Conservation (phyloP, 805 yeast genomes). For the Komagataella pseudopastoris region DNA sequence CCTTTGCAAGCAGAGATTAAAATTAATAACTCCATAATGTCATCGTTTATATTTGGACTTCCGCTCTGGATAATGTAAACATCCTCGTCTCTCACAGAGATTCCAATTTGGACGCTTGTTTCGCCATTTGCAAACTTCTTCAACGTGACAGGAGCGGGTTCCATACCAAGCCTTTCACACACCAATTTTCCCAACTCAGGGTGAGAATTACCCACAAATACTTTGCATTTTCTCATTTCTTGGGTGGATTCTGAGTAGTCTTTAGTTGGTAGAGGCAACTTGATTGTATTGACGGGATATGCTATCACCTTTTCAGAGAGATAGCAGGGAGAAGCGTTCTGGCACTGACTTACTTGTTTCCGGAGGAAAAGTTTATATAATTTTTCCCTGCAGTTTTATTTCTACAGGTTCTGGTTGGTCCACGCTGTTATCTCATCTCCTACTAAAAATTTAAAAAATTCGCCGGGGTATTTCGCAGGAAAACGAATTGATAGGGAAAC, state of each 20-base stretch:
- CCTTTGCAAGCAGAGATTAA: constrained; percentile 93
- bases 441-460: no score
- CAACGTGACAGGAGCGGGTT: constrained; percentile 85
- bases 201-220: constrained; percentile 93
- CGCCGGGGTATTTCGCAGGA: not conserved
- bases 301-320: not conserved
- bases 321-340: not conserved
- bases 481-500: not conserved
- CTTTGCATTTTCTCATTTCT: constrained; percentile 89
- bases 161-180: constrained; percentile 82
- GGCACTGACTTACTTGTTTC: not conserved
- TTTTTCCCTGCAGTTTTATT: not conserved
- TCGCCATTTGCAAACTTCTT: constrained; percentile 95
- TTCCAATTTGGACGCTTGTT: constrained; percentile 91
- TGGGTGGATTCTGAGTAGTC: not conserved
- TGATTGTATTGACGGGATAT: not conserved
- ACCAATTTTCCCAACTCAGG: constrained; percentile 87
- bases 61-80: constrained; percentile 90
- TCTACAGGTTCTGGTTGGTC: not conserved
- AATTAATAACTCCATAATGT: constrained; percentile 90
- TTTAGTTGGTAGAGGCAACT: not conserved
- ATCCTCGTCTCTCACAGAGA: constrained; percentile 92
- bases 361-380: not conserved
- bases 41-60: constrained; percentile 79
- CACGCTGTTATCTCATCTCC: not conserved